These are phyloP conservation scores for Musa balbisiana DNA, from an alignment of 202 grass and related monocot genomes.

Conservation along the genomic window DNA sequence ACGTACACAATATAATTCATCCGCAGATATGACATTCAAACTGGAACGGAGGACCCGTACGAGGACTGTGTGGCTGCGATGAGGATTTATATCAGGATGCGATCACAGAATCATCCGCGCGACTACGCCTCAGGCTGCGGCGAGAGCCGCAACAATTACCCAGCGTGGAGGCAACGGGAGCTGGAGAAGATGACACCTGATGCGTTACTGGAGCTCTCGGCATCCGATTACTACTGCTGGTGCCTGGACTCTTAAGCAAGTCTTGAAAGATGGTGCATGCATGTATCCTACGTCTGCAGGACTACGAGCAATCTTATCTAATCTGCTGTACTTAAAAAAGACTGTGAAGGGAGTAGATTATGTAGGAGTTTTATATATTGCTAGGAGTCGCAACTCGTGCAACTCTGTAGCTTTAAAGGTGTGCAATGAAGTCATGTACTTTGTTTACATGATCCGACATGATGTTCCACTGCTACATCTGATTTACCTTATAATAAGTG, in stretches of 20 bases:
- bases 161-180: conserved; percentile 67
- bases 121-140: conserved; percentile 51
- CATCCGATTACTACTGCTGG: conserved; percentile 88
- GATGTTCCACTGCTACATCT: too few relatives aligned
- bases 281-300: too few relatives aligned
- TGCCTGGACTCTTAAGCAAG: conserved; percentile 53
- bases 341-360: too few relatives aligned
- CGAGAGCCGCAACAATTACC: conserved; percentile 48
- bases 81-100: conserved; percentile 65
- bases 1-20: neutral
- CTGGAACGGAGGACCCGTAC: conserved; percentile 49
- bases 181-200: conserved; percentile 81
- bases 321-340: too few relatives aligned
- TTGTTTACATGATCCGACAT: too few relatives aligned
- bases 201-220: conserved; percentile 57
- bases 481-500: too few relatives aligned
- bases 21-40: conserved; percentile 62
- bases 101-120: conserved; percentile 47
- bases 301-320: too few relatives aligned
- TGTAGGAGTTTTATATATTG: neutral
- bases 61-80: conserved; percentile 60
- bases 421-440: too few relatives aligned
- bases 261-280: too few relatives aligned
- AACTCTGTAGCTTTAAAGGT: too few relatives aligned
- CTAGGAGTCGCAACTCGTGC: neutral